A percentile compares a stretch with the other conserved stretches of the same genome.
Evolutionary conservation across 345 rosid genomes (phyloP).

Genomic region (Populus alba): DNA sequence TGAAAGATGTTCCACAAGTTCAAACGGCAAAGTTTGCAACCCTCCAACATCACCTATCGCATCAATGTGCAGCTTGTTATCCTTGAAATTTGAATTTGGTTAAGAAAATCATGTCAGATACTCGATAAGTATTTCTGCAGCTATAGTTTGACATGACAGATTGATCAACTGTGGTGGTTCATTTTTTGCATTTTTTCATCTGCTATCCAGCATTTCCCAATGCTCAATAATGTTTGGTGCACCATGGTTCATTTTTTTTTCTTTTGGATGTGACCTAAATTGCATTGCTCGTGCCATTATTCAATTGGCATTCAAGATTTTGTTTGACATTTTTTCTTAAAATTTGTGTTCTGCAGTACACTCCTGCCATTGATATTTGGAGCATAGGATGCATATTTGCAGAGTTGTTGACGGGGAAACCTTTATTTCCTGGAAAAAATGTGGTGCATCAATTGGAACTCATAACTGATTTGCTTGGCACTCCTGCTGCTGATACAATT

Average conservation of each 20-base stretch:
- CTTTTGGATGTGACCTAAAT: not conserved
- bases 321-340: slow-evolving; percentile 5
- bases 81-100: not conserved
- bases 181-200: not conserved
- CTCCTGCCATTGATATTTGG: slow-evolving; percentile 98
- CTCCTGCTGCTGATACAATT: slow-evolving; percentile 69
- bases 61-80: not conserved
- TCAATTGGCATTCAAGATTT: not conserved
- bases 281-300: not conserved
- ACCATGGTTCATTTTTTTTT: not conserved
- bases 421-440: slow-evolving; percentile 95
- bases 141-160: not conserved
- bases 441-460: slow-evolving; percentile 88
- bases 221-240: not conserved
- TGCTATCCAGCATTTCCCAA: not conserved
- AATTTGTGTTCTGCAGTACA: slow-evolving; percentile 62
- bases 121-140: not conserved
- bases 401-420: slow-evolving; percentile 84
- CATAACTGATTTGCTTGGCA: slow-evolving; percentile 95
- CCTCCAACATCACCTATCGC: not conserved
- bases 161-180: not conserved
- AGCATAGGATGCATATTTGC: slow-evolving; percentile 98
- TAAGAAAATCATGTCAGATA: not conserved
- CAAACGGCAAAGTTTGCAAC: not conserved
- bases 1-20: not conserved